These are phyloP conservation scores for Sonneratia caseolaris DNA, from an alignment of 345 rosid genomes.

Conservation along the genomic window DNA sequence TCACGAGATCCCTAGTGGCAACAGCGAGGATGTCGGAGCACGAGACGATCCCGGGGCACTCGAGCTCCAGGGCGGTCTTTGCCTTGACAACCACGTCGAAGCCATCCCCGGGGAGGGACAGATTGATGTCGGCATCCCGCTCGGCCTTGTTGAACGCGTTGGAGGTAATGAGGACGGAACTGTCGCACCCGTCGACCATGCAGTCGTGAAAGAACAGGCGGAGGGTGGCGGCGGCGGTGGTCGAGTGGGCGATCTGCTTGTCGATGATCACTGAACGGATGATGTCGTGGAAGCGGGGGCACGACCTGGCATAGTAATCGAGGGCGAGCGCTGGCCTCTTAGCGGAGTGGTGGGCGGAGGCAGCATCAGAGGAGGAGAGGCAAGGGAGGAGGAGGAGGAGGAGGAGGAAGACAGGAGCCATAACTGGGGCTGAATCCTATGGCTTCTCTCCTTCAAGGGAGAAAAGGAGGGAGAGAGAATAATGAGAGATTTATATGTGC, in stretches of 20 bases:
- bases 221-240: slow-evolving; percentile 65
- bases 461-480: slow-evolving; percentile 1
- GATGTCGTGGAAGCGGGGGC: slow-evolving; percentile 43
- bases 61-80: slow-evolving; percentile 60
- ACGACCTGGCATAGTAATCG: slow-evolving; percentile 42
- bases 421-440: background rate
- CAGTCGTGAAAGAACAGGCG: slow-evolving; percentile 74
- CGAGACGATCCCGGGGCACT: slow-evolving; percentile 56
- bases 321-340: slow-evolving; percentile 14
- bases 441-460: slow-evolving; percentile 7
- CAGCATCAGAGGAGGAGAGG: background rate
- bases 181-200: slow-evolving; percentile 65
- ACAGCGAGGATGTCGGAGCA: slow-evolving; percentile 64
- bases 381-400: slow-evolving; percentile 10
- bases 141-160: slow-evolving; percentile 51
- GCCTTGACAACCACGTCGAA: slow-evolving; percentile 47
- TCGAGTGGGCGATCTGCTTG: slow-evolving; percentile 44
- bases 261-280: slow-evolving; percentile 26
- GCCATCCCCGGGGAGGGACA: slow-evolving; percentile 62
- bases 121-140: slow-evolving; percentile 46
- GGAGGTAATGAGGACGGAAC: slow-evolving; percentile 52
- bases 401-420: slow-evolving; percentile 10
- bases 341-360: background rate
- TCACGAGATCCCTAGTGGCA: slow-evolving; percentile 48
- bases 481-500: background rate